A percentile compares a stretch with the other conserved stretches of the same genome.
Conservation (phyloP, 2,329 filamentous ascomycete genomes). For the Colletotrichum trifolii region DNA sequence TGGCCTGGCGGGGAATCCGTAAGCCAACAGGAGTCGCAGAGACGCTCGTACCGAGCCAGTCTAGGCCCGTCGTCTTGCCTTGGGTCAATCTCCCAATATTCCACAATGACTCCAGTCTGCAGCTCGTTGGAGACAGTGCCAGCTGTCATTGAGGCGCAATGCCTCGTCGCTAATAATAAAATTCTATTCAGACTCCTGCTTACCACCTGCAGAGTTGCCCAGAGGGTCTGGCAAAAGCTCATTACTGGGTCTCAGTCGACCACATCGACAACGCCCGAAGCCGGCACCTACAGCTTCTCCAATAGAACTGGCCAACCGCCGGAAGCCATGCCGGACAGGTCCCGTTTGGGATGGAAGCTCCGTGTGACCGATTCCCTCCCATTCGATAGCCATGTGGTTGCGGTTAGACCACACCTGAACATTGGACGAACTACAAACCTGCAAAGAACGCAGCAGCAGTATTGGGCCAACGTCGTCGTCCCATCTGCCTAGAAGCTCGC, state of each 20-base stretch:
- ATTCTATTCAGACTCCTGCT: too few relatives aligned
- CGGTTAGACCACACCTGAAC: neutral
- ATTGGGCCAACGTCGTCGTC: constrained; percentile 18
- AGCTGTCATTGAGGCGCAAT: neutral
- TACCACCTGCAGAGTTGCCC: too few relatives aligned
- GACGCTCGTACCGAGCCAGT: neutral
- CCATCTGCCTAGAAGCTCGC: constrained; percentile 14
- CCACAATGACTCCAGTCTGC: neutral
- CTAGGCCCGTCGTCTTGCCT: neutral
- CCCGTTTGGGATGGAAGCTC: constrained; percentile 11
- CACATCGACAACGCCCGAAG: too few relatives aligned
- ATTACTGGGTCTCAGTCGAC: too few relatives aligned
- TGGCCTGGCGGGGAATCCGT: neutral
- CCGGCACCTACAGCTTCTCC: constrained; percentile 4
- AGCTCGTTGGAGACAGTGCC: constrained; percentile 12
- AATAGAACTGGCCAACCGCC: constrained; percentile 12
- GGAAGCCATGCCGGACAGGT: constrained; percentile 2
- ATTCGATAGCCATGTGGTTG: constrained; percentile 10
- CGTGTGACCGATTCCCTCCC: constrained; percentile 9
- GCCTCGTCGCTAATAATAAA: neutral
- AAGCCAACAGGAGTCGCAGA: too few relatives aligned
- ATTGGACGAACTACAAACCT: constrained; percentile 14
- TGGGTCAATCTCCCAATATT: constrained; percentile 16
- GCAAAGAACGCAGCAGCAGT: constrained; percentile 3
- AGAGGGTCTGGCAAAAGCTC: too few relatives aligned